Conservation (phyloP, 768 basidiomycete species). For the Asterophora lycoperdoides region DNA sequence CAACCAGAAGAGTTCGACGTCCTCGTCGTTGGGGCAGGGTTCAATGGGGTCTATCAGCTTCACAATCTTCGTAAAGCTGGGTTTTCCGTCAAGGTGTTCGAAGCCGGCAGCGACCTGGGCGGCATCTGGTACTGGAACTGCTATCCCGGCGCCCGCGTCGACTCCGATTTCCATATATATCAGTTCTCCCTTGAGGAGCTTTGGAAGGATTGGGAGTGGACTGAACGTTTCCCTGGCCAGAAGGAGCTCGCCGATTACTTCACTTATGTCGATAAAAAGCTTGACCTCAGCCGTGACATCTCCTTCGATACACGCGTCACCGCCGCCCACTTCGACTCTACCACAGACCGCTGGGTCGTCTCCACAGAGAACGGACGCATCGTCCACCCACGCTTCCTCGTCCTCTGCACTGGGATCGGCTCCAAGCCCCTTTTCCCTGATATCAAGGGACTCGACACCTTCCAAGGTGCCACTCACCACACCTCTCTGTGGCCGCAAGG, state of each 20-base stretch:
- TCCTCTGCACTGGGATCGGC: constrained; percentile 22
- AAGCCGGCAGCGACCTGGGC: constrained; percentile 19
- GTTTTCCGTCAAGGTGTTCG: constrained; percentile 18
- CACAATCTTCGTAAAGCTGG: constrained; percentile 16
- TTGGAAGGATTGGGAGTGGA: constrained; percentile 24
- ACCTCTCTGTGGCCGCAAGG: constrained; percentile 21
- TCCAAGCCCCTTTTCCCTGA: constrained; percentile 21
- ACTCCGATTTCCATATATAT: constrained; percentile 22
- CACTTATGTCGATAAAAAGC: constrained; percentile 21
- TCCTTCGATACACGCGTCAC: constrained; percentile 20
- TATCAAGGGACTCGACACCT: constrained; percentile 18
- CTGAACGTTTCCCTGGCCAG: constrained; percentile 12
- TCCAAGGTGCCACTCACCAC: constrained; percentile 23
- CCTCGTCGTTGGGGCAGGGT: constrained; percentile 24
- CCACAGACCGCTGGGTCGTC: constrained; percentile 20
- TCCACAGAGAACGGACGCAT: constrained; percentile 15
- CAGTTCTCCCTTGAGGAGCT: constrained; percentile 22
- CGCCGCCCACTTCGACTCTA: constrained; percentile 18
- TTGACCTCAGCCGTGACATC: constrained; percentile 21
- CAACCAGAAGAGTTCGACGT: constrained; percentile 15
- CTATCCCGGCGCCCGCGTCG: constrained; percentile 25
- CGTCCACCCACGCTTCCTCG: constrained; percentile 17
- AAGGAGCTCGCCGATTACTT: constrained; percentile 22
- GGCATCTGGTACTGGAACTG: constrained; percentile 27
- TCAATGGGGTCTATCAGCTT: constrained; percentile 19